Base-by-base conservation (phyloP, 1,284 basidiomycete genomes). In the Fistulinella cinereoalba region DNA sequence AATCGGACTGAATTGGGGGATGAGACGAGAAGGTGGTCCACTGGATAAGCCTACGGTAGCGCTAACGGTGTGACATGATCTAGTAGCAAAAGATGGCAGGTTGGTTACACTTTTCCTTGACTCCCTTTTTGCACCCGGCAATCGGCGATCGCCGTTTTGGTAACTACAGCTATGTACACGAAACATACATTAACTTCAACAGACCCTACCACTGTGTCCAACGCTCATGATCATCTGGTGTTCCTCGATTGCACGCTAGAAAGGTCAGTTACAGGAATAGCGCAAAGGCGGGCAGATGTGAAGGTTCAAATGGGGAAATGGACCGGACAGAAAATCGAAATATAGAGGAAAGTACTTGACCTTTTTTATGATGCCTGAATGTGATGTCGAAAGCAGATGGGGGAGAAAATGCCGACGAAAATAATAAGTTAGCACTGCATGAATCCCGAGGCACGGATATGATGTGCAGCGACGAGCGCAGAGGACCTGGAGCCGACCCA, bases 401-500 rank as follows among this genome's bases (percentile, higher is more conserved):
- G 33, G 24, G 15, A 33, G 44, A 57, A 52, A 46, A 42, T n/a
- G 51, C 10, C 25, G 21, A 48, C 29, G 38, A 31, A 51, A 43
- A 46, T 19, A 42, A 66, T 68, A 68, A 64, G 54, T 68, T 68
- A 65, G 47, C 47, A 41, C 50, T 46, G 57, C 59, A 41, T 33
- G 12, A 6, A 28, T 29, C 43, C 27, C 16, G 44, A 27, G 19
- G n/a, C n/a, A n/a, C 13, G 34, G 50, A 33, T 16, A 22, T 23
- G 39, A 23, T 32, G 42, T 33, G 47, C 43, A 41, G 18, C 23
- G 44, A 19, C 27, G 24, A 24, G 36, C 18, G 21, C 10, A 31
- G 31, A 16, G 38, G 18, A 15, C 31, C 11, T 2, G 31, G 39
- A n/a, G n/a, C n/a, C n/a, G n/a, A n/a, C n/a, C n/a, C n/a, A n/a